Base-by-base conservation (phyloP, 768 basidiomycete species). In the Pulveroboletus frians region DNA sequence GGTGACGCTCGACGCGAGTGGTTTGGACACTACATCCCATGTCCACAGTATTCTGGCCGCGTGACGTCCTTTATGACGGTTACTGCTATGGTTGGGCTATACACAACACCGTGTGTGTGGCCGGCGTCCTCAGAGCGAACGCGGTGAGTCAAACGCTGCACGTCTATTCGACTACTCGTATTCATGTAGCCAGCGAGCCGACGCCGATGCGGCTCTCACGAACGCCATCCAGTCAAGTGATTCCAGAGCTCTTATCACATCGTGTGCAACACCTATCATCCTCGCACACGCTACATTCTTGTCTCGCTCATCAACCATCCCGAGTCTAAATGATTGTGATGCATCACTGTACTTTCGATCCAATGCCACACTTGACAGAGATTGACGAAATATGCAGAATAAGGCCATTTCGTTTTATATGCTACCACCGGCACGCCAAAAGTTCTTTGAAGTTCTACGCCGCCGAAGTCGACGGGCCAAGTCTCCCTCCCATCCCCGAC, bases 381-480 rank as follows among this genome's bases (percentile, higher is more conserved):
- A 37, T 29, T 62, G 46, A 60, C 32, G 14, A 39, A 32, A 36
- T n/a, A 7, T 43, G 34, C 23, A 63, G 57, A 30, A 32, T 39
- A 27, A 37, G 29, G 14, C 57, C 67, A 13, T 41, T 60, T 57
- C 52, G 62, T 49, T 49, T 79, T 32, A 70, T 83, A 34, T 69
- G 74, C 43, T 88, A 84, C 59, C 62, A 66, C 39, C 76, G 79
- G 11, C 83, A 85, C 34, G 61, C 72, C n/a, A 65, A 71, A 15
- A 64, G 68, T 6, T 78, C 80, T 4, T 68, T 88, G 50, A 76
- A 85, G n/a, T 88, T 84, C 54, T 83, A 89, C 56, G 67, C 79
- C 0, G 62, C 85, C 18, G 70, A 75, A 42, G 63, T 68, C 4
- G 60, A 72, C 9, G 51, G 59, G 11, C 62, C 67, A 34, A 53